Evolutionary conservation across 805 yeast genomes (phyloP).

Genomic region (Wickerhamiella australiensis): DNA sequence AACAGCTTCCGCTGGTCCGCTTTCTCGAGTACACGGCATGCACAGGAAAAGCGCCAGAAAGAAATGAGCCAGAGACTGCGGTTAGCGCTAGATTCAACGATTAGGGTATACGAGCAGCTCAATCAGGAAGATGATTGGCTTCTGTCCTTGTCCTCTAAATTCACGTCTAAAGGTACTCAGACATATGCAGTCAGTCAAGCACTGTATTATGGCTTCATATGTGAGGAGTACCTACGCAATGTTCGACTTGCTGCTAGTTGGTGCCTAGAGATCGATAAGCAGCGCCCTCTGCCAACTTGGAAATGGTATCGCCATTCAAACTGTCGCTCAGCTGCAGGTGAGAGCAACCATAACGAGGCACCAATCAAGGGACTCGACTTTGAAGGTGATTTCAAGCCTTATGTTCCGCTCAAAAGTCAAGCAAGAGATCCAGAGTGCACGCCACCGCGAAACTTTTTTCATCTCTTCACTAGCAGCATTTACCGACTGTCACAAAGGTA

Average conservation of each 20-base stretch:
- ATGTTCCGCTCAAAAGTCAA: background rate
- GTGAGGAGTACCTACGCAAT: background rate
- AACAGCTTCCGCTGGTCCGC: background rate
- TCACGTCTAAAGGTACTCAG: background rate
- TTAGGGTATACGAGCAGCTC: background rate
- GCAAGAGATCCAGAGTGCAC: slow-evolving; percentile 3
- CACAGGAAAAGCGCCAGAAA: background rate
- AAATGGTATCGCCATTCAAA: background rate
- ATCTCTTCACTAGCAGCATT: background rate
- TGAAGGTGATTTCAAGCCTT: background rate
- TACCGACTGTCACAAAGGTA: background rate
- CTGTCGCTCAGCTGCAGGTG: background rate
- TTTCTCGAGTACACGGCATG: no score
- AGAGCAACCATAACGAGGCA: background rate
- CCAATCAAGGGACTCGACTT: background rate
- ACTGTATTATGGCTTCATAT: background rate
- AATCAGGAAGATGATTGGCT: background rate
- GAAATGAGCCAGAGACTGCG: background rate
- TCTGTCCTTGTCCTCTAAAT: background rate
- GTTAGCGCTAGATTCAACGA: background rate
- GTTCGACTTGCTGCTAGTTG: background rate
- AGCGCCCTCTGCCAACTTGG: background rate
- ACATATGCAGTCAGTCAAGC: background rate
- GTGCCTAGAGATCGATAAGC: background rate
- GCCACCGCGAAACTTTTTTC: background rate